Evolutionary conservation across 257 asterid genomes (phyloP).

Genomic region (Jacaranda copaia): DNA sequence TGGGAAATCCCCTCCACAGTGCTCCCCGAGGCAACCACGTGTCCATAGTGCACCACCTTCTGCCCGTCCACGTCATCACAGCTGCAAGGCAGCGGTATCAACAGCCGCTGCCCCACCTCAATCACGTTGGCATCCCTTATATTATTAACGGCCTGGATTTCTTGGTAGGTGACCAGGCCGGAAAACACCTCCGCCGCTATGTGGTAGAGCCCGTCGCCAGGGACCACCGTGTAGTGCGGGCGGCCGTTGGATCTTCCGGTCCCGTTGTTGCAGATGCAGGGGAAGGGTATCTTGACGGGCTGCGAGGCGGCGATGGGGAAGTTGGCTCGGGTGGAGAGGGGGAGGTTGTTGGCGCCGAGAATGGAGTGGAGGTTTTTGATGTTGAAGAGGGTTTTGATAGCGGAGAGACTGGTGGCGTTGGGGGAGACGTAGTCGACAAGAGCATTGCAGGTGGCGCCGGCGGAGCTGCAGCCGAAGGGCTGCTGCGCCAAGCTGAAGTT

Average conservation of each 20-base stretch:
- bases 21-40: slow-evolving; percentile 58
- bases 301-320: slow-evolving; percentile 38
- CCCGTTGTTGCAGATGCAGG: slow-evolving; percentile 69
- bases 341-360: slow-evolving; percentile 80
- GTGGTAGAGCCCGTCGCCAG: slow-evolving; percentile 63
- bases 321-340: slow-evolving; percentile 46
- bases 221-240: slow-evolving; percentile 66
- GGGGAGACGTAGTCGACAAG: slow-evolving; percentile 66
- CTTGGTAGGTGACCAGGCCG: slow-evolving; percentile 45
- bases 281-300: slow-evolving; percentile 65
- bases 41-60: slow-evolving; percentile 82
- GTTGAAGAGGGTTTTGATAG: slow-evolving; percentile 59
- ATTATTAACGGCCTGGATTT: slow-evolving; percentile 67
- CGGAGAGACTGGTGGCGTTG: slow-evolving; percentile 67
- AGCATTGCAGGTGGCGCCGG: slow-evolving; percentile 54
- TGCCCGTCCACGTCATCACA: slow-evolving; percentile 70
- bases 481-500: slow-evolving; percentile 35
- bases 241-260: slow-evolving; percentile 63
- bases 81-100: slow-evolving; percentile 92
- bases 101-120: slow-evolving; percentile 52
- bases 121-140: slow-evolving; percentile 47
- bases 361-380: slow-evolving; percentile 54
- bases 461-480: slow-evolving; percentile 58
- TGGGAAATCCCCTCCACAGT: slow-evolving; percentile 62
- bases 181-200: slow-evolving; percentile 69